Evolutionary conservation across 331 rosid species (phyloP), one percentile per base, ranked within the genome.

Genomic region (Saraca asoca): DNA sequence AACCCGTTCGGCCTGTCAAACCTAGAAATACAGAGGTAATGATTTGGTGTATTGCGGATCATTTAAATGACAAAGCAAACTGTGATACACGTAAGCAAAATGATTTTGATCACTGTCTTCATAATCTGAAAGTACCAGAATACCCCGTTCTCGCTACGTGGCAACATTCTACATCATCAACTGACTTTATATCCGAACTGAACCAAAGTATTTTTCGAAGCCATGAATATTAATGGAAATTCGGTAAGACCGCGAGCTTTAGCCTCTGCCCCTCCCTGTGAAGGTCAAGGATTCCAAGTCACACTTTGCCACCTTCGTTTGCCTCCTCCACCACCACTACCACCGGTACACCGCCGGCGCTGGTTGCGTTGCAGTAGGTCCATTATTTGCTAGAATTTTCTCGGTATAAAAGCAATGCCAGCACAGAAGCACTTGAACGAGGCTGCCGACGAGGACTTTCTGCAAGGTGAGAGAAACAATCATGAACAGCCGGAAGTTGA

Each of bases 361-460:
- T 3, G 31, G 31, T 3, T 24, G 31, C 31, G 31, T 12, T 12
- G 4, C 5, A n/a, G 9, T 52, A 12, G 15, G 11, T 61, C 29
- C 15, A 11, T 76, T 18, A 33, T 12, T 58, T 43, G 69, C 44
- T 62, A 39, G 52, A 75, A 41, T 77, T 63, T 53, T 58, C 19
- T 67, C 44, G 15, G 38, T 31, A 46, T 34, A 24, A 62, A 59
- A 80, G 79, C 82, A 89, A 92, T 92, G 96, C 91, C 96, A 57
- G 79, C 93, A 12, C 91, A 85, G 85, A 89, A 81, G 82, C 85
- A 81, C 50, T 58, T 74, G 46, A 48, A 46, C 42, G 95, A 80
- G 51, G 53, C 76, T 56, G 12, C 41, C 29, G 77, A 70, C 37
- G 88, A 81, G 69, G 75, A 42, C 49, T 83, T 63, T 70, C 76